phyloP scores from a whole-genome alignment of 2,329 filamentous ascomycete genomes.

The Ceratocystis papillata region DNA sequence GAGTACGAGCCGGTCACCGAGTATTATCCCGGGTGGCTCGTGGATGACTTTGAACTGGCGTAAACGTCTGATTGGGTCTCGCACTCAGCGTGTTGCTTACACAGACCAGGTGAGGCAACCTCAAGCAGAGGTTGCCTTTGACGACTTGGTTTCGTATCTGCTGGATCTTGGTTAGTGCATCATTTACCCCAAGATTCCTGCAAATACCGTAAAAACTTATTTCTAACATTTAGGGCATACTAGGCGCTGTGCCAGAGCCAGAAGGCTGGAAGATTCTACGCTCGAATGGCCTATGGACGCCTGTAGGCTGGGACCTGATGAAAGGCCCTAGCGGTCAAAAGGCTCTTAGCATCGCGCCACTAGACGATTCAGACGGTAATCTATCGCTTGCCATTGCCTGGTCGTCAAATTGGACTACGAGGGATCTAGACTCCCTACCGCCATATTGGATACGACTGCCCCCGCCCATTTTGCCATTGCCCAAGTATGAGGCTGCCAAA shows the following conservation, averaged over 20 bases:
- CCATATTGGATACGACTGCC: slow-evolving; percentile 49
- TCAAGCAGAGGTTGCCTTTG: slow-evolving; percentile 45
- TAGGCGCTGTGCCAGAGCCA: slow-evolving; percentile 45
- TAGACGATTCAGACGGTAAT: slow-evolving; percentile 51
- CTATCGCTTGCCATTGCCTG: slow-evolving; percentile 48
- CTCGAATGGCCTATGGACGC: slow-evolving; percentile 50
- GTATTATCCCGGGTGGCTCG: slow-evolving; percentile 46
- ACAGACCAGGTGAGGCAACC: slow-evolving; percentile 45
- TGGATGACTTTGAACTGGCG: slow-evolving; percentile 60
- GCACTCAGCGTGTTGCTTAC: slow-evolving; percentile 54
- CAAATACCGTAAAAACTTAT: not conserved
- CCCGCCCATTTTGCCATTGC: slow-evolving; percentile 27
- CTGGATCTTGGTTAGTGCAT: slow-evolving; percentile 41
- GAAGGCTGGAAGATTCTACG: slow-evolving; percentile 49
- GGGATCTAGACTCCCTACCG: slow-evolving; percentile 43
- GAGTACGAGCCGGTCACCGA: slow-evolving; percentile 41
- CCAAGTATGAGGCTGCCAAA: slow-evolving; percentile 22
- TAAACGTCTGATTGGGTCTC: slow-evolving; percentile 49
- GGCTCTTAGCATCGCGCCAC: slow-evolving; percentile 43
- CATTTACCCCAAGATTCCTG: not conserved
- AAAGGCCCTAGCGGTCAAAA: slow-evolving; percentile 42
- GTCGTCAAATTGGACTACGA: slow-evolving; percentile 44
- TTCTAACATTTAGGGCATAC: not conserved
- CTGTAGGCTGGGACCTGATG: slow-evolving; percentile 47
- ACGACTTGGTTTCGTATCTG: slow-evolving; percentile 50